Conservation (phyloP, 768 basidiomycete species). For the Lactarius hengduanensis region DNA sequence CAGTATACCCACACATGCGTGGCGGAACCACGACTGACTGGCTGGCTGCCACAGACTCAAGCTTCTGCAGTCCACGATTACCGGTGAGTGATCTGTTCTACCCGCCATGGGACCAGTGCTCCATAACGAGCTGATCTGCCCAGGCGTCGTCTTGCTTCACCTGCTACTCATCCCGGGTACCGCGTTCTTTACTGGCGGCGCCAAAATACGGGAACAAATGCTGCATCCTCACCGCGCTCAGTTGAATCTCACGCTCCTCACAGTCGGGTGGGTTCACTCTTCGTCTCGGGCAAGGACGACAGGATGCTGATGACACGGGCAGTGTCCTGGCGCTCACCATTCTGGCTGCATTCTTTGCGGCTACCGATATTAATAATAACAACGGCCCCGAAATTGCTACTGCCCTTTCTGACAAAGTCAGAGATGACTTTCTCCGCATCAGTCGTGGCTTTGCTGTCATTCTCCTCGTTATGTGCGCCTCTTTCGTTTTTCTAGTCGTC, state of each 20-base stretch:
- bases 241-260: conserved; percentile 67
- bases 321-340: conserved; percentile 64
- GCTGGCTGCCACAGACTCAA: conserved; percentile 44
- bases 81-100: conserved; percentile 41
- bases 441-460: conserved; percentile 66
- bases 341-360: conserved; percentile 67
- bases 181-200: conserved; percentile 68
- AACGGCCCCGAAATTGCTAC: conserved; percentile 25
- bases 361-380: conserved; percentile 45
- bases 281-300: not conserved
- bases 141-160: conserved; percentile 70
- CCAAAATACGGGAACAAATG: conserved; percentile 61
- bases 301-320: not conserved
- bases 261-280: conserved; percentile 54
- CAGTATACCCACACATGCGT: not conserved
- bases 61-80: conserved; percentile 66
- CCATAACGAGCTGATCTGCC: not conserved
- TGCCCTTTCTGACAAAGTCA: conserved; percentile 45
- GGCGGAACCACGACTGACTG: not conserved
- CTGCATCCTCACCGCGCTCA: conserved; percentile 63
- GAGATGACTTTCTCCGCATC: conserved; percentile 53
- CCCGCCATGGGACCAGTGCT: not conserved
- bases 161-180: conserved; percentile 68
- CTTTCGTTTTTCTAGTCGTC: not conserved
- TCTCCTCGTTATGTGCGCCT: conserved; percentile 55